phyloP scores from a whole-genome alignment of 1,139 yeast genomes.

The Ashbya aceris region DNA sequence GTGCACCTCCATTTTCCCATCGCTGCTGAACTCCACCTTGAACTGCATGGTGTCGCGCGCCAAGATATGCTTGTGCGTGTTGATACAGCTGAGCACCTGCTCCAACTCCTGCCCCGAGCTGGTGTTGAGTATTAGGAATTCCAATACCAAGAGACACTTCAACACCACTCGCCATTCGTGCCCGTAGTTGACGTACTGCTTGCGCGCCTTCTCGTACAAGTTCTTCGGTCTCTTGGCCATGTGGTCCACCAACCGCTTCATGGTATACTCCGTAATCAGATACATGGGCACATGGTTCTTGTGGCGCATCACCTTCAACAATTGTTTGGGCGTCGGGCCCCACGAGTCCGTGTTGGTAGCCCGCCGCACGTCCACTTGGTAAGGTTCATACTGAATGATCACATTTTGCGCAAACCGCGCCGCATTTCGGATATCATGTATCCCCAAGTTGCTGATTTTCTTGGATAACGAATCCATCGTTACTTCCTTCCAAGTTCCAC shows the following conservation, averaged over 20 bases:
- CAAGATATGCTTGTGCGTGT: conserved; percentile 26
- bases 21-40: conserved; percentile 26
- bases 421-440: conserved; percentile 32
- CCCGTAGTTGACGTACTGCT: conserved; percentile 33
- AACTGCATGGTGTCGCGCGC: conserved; percentile 24
- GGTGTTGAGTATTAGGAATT: conserved; percentile 26
- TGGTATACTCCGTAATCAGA: conserved; percentile 27
- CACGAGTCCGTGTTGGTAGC: conserved; percentile 40
- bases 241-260: conserved; percentile 29
- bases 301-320: conserved; percentile 30
- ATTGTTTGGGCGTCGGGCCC: conserved; percentile 39
- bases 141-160: conserved; percentile 31
- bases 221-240: conserved; percentile 29
- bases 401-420: conserved; percentile 32
- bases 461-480: conserved; percentile 28
- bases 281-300: conserved; percentile 28
- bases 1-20: conserved; percentile 31
- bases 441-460: conserved; percentile 29
- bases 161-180: conserved; percentile 33
- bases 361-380: conserved; percentile 33
- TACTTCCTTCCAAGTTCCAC: neutral
- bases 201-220: conserved; percentile 31
- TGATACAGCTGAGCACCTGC: conserved; percentile 25
- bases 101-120: conserved; percentile 27
- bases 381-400: conserved; percentile 32